Evolutionary conservation across 2,329 filamentous ascomycete genomes (phyloP).

Genomic region (Akanthomyces lecanii): DNA sequence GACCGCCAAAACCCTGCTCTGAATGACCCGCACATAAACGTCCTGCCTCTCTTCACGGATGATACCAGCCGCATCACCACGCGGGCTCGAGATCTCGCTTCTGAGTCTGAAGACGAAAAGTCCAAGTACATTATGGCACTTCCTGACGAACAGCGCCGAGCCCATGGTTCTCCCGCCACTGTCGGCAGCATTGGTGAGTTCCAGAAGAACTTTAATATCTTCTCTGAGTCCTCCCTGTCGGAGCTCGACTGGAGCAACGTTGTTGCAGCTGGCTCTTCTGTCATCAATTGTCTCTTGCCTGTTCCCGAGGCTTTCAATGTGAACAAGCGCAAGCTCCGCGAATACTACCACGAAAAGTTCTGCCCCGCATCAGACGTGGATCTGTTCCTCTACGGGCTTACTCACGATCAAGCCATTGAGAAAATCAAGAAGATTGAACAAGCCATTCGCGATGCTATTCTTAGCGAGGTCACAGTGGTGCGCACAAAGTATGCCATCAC

Average conservation of each 20-base stretch:
- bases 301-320: constrained; percentile 58
- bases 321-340: constrained; percentile 59
- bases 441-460: constrained; percentile 68
- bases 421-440: constrained; percentile 82
- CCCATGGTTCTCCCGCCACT: constrained; percentile 61
- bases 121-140: constrained; percentile 68
- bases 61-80: constrained; percentile 55
- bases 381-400: constrained; percentile 77
- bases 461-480: constrained; percentile 79
- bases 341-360: constrained; percentile 78
- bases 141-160: constrained; percentile 55
- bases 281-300: constrained; percentile 73
- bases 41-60: constrained; percentile 61
- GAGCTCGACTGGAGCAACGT: constrained; percentile 82
- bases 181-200: constrained; percentile 67
- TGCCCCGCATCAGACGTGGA: constrained; percentile 84
- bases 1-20: constrained; percentile 56
- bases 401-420: constrained; percentile 70
- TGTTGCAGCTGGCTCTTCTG: constrained; percentile 74
- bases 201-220: constrained; percentile 73
- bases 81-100: constrained; percentile 54
- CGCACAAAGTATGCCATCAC: constrained; percentile 85
- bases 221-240: constrained; percentile 71
- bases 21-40: constrained; percentile 55
- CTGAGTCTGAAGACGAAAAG: constrained; percentile 57